Conservation (phyloP, 2,329 filamentous ascomycete genomes). For the Stachybotrys chlorohalonatus region DNA sequence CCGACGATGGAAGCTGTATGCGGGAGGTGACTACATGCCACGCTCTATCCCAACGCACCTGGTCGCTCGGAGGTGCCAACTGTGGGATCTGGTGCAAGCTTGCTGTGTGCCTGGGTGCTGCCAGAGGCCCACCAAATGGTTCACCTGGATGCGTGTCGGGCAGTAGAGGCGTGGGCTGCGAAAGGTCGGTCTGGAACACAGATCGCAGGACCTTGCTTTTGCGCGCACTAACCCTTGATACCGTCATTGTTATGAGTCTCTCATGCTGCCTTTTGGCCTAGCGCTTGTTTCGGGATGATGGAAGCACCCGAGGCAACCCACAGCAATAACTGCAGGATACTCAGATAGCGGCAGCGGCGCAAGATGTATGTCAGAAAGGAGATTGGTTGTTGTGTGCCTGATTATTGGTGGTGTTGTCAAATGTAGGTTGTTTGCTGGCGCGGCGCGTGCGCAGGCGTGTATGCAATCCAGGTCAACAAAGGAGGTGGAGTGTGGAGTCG, state of each 20-base stretch:
- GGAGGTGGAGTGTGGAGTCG: too few relatives aligned
- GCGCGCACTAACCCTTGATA: constrained; percentile 35
- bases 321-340: too few relatives aligned
- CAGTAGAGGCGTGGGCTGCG: constrained; percentile 37
- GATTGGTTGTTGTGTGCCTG: too few relatives aligned
- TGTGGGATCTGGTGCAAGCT: constrained; percentile 10
- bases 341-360: too few relatives aligned
- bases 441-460: too few relatives aligned
- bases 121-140: constrained; percentile 33
- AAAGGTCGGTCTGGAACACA: constrained; percentile 44
- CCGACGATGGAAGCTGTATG: constrained; percentile 47
- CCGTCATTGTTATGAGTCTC: constrained; percentile 18
- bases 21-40: constrained; percentile 53
- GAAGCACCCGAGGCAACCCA: too few relatives aligned
- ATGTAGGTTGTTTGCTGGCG: too few relatives aligned
- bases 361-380: too few relatives aligned
- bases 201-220: constrained; percentile 44
- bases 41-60: constrained; percentile 50
- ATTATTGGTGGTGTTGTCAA: too few relatives aligned
- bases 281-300: too few relatives aligned
- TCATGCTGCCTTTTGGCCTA: neutral
- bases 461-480: too few relatives aligned
- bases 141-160: constrained; percentile 31
- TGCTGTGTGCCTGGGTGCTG: constrained; percentile 1
- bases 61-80: constrained; percentile 29